phyloP scores from a whole-genome alignment of 2,329 filamentous ascomycete genomes.

The Sclerotinia sclerotiorum region DNA sequence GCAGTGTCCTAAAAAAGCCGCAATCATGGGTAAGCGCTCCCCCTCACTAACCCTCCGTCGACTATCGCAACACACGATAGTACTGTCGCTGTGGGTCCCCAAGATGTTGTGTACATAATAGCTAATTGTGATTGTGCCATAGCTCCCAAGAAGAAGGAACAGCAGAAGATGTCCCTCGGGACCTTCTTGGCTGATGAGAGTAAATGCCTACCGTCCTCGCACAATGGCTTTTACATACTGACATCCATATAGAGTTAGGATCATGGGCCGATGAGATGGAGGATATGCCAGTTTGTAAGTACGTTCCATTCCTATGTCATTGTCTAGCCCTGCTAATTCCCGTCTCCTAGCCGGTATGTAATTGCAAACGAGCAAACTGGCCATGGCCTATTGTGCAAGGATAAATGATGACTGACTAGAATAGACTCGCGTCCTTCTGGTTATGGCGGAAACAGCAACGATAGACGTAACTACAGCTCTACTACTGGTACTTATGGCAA shows the following conservation, averaged over 20 bases:
- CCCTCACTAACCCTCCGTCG: conserved; percentile 26
- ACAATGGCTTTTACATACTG: conserved; percentile 44
- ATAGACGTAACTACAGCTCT: conserved; percentile 40
- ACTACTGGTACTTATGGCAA: conserved; percentile 39
- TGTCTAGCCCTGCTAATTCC: conserved; percentile 33
- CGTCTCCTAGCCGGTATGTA: conserved; percentile 39
- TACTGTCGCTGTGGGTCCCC: conserved; percentile 1
- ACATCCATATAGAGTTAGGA: conserved; percentile 60
- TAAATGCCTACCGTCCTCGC: conserved; percentile 45
- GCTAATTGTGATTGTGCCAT: conserved; percentile 47
- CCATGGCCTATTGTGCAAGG: conserved; percentile 12
- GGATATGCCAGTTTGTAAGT: conserved; percentile 53
- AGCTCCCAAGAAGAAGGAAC: conserved; percentile 89
- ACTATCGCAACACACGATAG: not conserved
- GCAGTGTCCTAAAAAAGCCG: conserved; percentile 49
- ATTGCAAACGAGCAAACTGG: conserved; percentile 17
- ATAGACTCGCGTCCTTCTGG: conserved; percentile 40
- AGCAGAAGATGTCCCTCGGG: conserved; percentile 96
- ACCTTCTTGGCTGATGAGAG: conserved; percentile 91
- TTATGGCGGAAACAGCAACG: conserved; percentile 35
- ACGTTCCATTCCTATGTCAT: not conserved
- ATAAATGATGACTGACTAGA: conserved; percentile 26
- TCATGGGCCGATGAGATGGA: conserved; percentile 99
- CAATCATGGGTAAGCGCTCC: conserved; percentile 59
- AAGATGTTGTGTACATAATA: not conserved